phyloP scores from a whole-genome alignment of 768 basidiomycete genomes.

The Tricholoma sp. region DNA sequence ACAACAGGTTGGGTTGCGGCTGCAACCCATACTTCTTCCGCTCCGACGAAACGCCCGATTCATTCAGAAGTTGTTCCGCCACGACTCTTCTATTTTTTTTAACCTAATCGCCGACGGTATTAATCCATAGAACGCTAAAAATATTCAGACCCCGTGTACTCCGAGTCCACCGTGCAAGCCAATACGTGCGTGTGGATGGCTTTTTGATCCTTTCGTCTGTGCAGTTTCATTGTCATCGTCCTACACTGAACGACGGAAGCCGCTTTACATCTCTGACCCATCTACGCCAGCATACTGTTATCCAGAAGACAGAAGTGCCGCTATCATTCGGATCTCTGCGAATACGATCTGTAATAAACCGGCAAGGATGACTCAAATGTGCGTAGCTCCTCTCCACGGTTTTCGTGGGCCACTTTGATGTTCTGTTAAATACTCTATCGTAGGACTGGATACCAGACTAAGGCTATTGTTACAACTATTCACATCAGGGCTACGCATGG shows the following conservation, averaged over 20 bases:
- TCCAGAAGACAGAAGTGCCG: constrained; percentile 3
- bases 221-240: constrained; percentile 14
- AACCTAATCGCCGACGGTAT: constrained; percentile 12
- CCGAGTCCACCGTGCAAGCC: constrained; percentile 13
- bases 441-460: constrained; percentile 18
- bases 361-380: constrained; percentile 12
- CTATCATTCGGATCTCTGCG: not conserved
- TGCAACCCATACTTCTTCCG: not conserved
- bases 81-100: constrained; percentile 3
- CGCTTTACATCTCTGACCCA: constrained; percentile 11
- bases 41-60: not conserved
- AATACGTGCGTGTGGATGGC: constrained; percentile 11
- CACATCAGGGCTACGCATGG: constrained; percentile 15
- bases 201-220: constrained; percentile 18
- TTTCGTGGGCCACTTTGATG: constrained; percentile 4
- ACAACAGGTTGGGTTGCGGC: no score
- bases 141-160: constrained; percentile 22
- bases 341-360: not conserved
- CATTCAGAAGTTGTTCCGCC: constrained; percentile 4
- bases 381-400: constrained; percentile 4
- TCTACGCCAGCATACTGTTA: constrained; percentile 2
- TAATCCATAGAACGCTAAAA: constrained; percentile 25
- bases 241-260: constrained; percentile 7
- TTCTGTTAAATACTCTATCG: not conserved
- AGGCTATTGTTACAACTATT: constrained; percentile 19